Base-by-base conservation (phyloP, 129 eudicot genomes). In the Pulicaria dysenterica region DNA sequence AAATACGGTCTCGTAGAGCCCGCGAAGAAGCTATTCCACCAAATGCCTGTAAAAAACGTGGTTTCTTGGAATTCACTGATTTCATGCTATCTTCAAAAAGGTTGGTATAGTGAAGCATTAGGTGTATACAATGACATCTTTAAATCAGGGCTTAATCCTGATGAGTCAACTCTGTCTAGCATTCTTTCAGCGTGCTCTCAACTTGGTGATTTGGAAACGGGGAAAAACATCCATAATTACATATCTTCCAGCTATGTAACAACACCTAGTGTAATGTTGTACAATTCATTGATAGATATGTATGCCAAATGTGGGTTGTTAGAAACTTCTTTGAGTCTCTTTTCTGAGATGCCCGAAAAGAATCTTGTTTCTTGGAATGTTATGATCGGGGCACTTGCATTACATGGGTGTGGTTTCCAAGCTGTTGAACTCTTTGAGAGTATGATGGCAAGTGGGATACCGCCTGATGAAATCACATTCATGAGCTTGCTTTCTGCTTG, bases 1-100 rank as follows among this genome's bases (percentile, higher is more conserved):
- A 77, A 59, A 53, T 12, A 66, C 3, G 77, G 86, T 36, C 75
- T 42, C 7, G 57, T 77, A 15, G 75, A 73, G 53, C 34, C 54
- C 14, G 86, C 86, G 40, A 50, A 67, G 68, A 59, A 67, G 4
- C 40, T 73, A 7, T 82, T 82, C 67, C 4, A 77, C 44, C 67
- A 77, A 67, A 77, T 77, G 77, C 86, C 83, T 10, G 43, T 64
- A 38, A 77, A 73, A 44, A 82, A 77, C 8, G 73, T 82, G 38
- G 83, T 82, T 77, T 82, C 83, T 73, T 82, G 83, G 83, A 82
- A 82, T 47, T 71, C 79, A 7, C 72, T 82, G 82, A 72, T 80
- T 73, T 73, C 83, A 38, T 80, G 83, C 54, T 80, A 80, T 59
- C 5, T 80, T 15, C 79, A 80, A 73, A 61, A 58, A 47, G 72